Conservation (phyloP, 768 basidiomycete genomes). For the Mrakia blollopis region DNA sequence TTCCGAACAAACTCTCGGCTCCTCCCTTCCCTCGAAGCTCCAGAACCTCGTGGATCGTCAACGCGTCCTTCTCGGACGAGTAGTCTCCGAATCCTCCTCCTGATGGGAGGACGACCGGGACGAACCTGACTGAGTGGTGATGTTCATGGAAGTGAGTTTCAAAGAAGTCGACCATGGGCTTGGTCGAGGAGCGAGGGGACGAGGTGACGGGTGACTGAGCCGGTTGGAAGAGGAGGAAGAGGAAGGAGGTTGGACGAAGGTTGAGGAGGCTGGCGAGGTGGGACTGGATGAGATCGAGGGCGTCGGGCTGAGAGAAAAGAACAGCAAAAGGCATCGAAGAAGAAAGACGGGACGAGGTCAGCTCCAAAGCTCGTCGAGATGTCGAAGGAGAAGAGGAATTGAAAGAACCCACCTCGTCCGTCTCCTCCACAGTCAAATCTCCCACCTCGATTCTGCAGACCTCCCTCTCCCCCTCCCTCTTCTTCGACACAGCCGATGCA, state of each 20-base stretch:
- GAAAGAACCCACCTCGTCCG: background rate
- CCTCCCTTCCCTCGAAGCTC: background rate
- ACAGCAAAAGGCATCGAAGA: too few species aligned
- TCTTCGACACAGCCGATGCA: background rate
- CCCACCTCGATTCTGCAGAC: slow-evolving; percentile 4
- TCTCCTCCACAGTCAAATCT: slow-evolving; percentile 3
- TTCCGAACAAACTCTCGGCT: background rate
- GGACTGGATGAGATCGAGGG: background rate
- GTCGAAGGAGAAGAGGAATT: background rate
- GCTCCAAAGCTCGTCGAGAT: background rate
- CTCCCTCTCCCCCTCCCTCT: background rate
- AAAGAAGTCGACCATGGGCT: background rate
- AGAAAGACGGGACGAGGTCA: background rate
- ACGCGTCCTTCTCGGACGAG: background rate
- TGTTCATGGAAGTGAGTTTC: background rate
- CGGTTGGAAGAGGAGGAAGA: slow-evolving; percentile 9
- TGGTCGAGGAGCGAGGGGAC: background rate
- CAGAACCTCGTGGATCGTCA: background rate
- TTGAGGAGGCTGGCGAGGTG: background rate
- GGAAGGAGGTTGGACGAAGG: background rate
- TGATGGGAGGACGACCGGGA: slow-evolving; percentile 6
- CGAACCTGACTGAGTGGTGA: slow-evolving; percentile 1
- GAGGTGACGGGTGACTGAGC: background rate
- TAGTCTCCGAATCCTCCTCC: slow-evolving; percentile 11
- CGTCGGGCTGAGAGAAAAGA: background rate